phyloP scores from a whole-genome alignment of 495 filamentous ascomycete species.

The Penicillium manginii region DNA sequence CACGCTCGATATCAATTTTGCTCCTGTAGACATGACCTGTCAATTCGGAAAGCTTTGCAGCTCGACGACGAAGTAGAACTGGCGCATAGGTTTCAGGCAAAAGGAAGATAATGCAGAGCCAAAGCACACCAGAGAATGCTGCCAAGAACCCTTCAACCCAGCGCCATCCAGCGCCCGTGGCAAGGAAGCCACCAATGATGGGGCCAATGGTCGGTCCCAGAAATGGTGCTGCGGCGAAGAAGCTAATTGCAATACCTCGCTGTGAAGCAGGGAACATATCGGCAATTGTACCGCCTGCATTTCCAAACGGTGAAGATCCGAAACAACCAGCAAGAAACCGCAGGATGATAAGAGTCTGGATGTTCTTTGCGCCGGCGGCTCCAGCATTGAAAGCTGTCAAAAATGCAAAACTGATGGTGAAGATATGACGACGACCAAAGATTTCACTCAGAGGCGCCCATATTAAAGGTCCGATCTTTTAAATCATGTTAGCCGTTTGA shows the following conservation, averaged over 20 bases:
- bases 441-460: conserved; percentile 62
- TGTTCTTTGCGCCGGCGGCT: conserved; percentile 61
- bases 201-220: conserved; percentile 49
- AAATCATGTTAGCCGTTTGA: conserved; percentile 24
- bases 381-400: conserved; percentile 69
- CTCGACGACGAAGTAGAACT: conserved; percentile 53
- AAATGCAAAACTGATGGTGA: conserved; percentile 61
- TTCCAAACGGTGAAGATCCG: conserved; percentile 70
- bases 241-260: conserved; percentile 61
- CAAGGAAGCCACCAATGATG: conserved; percentile 61
- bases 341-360: conserved; percentile 64
- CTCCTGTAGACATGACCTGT: conserved; percentile 56
- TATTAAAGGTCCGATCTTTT: conserved; percentile 30
- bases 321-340: conserved; percentile 76
- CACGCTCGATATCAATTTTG: conserved; percentile 42
- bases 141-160: conserved; percentile 62
- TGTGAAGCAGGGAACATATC: conserved; percentile 66
- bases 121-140: conserved; percentile 48
- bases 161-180: conserved; percentile 58
- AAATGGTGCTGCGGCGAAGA: conserved; percentile 67
- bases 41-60: conserved; percentile 49
- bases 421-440: conserved; percentile 71
- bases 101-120: conserved; percentile 49
- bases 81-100: conserved; percentile 62
- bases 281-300: conserved; percentile 70